Conservation (phyloP, 148 eudicot species). For the Nyssa sinensis region DNA sequence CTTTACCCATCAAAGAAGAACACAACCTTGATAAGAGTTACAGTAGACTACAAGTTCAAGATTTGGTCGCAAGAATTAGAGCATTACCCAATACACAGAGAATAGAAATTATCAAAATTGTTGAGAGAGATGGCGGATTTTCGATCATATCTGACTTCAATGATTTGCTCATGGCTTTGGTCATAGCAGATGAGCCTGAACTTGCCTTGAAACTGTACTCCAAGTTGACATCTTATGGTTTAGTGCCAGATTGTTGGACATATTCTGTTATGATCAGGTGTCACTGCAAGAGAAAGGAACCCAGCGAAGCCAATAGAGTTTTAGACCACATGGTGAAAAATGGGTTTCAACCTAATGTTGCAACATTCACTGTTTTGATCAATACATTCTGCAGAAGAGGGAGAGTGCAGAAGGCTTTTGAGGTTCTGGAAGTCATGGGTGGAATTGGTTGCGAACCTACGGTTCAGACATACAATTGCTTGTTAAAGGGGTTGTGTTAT, state of each 20-base stretch:
- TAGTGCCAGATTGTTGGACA: slow-evolving; percentile 54
- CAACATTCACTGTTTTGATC: slow-evolving; percentile 56
- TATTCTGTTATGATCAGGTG: slow-evolving; percentile 52
- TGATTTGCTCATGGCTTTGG: slow-evolving; percentile 44
- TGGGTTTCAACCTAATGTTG: slow-evolving; percentile 58
- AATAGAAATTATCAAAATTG: slow-evolving; percentile 23
- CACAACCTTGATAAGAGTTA: neutral
- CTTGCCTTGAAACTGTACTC: slow-evolving; percentile 55
- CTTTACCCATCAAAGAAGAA: neutral
- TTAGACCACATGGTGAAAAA: slow-evolving; percentile 45
- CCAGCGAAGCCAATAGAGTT: slow-evolving; percentile 44
- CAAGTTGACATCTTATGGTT: slow-evolving; percentile 33
- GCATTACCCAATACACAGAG: slow-evolving; percentile 29
- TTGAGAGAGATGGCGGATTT: slow-evolving; percentile 26
- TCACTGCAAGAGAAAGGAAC: slow-evolving; percentile 57
- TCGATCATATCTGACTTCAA: slow-evolving; percentile 42
- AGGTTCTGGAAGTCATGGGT: slow-evolving; percentile 59
- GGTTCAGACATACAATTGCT: slow-evolving; percentile 66
- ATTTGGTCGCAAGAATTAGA: slow-evolving; percentile 26
- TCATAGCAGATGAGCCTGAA: slow-evolving; percentile 45
- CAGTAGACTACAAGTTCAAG: slow-evolving; percentile 21
- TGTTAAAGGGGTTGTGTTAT: slow-evolving; percentile 80
- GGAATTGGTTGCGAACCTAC: slow-evolving; percentile 49
- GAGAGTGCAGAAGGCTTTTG: slow-evolving; percentile 48
- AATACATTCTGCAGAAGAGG: slow-evolving; percentile 65